phyloP scores from a whole-genome alignment of 306 rosid genomes.

The Arachis hypogaea region DNA sequence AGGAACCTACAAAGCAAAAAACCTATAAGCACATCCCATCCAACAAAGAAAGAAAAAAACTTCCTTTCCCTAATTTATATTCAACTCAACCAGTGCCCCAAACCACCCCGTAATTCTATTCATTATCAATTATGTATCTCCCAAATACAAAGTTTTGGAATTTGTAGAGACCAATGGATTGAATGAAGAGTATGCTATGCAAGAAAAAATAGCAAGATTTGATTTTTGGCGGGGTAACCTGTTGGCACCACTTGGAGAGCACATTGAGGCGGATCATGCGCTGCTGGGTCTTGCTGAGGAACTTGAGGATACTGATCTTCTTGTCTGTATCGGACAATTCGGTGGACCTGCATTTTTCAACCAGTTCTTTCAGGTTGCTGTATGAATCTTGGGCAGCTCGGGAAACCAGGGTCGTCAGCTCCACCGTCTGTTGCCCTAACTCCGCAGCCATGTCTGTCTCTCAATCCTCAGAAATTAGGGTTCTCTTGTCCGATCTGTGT shows the following conservation, averaged over 20 bases:
- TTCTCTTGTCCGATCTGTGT: slow-evolving; percentile 39
- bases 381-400: slow-evolving; percentile 90
- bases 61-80: neutral
- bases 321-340: slow-evolving; percentile 81
- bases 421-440: slow-evolving; percentile 96
- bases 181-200: neutral
- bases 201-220: neutral
- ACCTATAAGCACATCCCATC: neutral
- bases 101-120: neutral
- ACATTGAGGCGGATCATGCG: slow-evolving; percentile 96
- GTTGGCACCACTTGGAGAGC: slow-evolving; percentile 95
- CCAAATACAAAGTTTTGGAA: neutral
- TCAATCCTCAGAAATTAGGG: neutral
- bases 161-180: neutral
- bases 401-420: slow-evolving; percentile 72
- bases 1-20: slow-evolving; percentile 72
- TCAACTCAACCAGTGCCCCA: neutral
- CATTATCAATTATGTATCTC: neutral
- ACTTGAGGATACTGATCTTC: slow-evolving; percentile 83
- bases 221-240: slow-evolving; percentile 44
- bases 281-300: slow-evolving; percentile 88
- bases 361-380: slow-evolving; percentile 73
- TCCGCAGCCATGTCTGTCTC: slow-evolving; percentile 72
- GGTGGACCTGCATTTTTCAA: slow-evolving; percentile 72
- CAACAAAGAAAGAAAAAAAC: neutral